These are phyloP conservation scores for Nicotiana sylvestris DNA, from an alignment of 257 asterid species.

Conservation along the genomic window DNA sequence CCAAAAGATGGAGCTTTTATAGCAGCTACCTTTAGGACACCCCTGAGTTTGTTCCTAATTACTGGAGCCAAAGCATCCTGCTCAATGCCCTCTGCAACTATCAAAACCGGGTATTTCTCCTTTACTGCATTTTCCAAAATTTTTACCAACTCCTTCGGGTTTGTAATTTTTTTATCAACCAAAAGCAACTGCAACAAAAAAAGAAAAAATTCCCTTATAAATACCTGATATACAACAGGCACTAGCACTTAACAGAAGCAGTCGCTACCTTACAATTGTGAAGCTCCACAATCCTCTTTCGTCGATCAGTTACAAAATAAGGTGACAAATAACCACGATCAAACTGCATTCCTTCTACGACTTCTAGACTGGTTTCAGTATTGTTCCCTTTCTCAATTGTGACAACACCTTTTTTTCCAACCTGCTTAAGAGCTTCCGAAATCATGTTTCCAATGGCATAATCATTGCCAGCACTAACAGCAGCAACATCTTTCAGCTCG, in stretches of 20 bases:
- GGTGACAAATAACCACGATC: slow-evolving; percentile 87
- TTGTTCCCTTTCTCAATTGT: slow-evolving; percentile 72
- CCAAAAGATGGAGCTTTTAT: slow-evolving; percentile 81
- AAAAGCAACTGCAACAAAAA: slow-evolving; percentile 59
- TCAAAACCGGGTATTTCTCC: slow-evolving; percentile 69
- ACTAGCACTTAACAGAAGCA: slow-evolving; percentile 4
- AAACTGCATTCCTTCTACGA: slow-evolving; percentile 86
- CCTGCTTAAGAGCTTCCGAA: slow-evolving; percentile 55
- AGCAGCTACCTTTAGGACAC: slow-evolving; percentile 65
- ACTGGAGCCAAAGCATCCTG: slow-evolving; percentile 78
- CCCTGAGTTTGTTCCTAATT: slow-evolving; percentile 71
- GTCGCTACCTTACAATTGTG: slow-evolving; percentile 72
- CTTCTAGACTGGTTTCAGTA: slow-evolving; percentile 44
- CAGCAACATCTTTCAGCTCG: slow-evolving; percentile 74
- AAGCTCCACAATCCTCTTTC: slow-evolving; percentile 59
- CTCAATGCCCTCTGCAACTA: slow-evolving; percentile 72
- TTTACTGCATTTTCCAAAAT: slow-evolving; percentile 72
- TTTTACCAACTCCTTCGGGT: slow-evolving; percentile 67
- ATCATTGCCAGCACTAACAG: slow-evolving; percentile 92
- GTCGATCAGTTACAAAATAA: slow-evolving; percentile 72
- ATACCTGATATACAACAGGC: neutral
- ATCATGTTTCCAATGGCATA: slow-evolving; percentile 60
- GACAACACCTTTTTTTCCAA: slow-evolving; percentile 64
- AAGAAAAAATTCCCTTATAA: slow-evolving; percentile 11
- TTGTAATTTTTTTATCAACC: slow-evolving; percentile 69